Evolutionary conservation across 2,329 filamentous ascomycete genomes (phyloP), one percentile per base, ranked within the genome.

Genomic region (Drechslerella coelobrocha): DNA sequence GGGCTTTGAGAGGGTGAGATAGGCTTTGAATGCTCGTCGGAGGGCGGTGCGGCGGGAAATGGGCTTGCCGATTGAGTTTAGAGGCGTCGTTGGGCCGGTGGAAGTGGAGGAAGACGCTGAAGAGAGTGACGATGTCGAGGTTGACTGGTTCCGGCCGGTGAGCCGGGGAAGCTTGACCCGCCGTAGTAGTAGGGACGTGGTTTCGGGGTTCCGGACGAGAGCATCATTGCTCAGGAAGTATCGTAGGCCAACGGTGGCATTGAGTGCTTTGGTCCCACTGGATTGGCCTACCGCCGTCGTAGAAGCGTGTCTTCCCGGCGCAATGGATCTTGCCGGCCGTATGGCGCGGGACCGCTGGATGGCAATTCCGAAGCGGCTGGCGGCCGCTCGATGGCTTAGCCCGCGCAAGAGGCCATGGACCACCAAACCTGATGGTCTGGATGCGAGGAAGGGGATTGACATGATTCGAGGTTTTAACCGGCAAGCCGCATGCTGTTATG

Each of bases 1-100:
- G 2, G 94, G 94, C 78, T 99, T 99, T n/a, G 92, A 89, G 74
- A 99, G 87, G 24, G 94, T 90, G 73, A 99, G 88, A 76, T 91
- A 91, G 27, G 91, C 88, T 21, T 92, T 90, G 73, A 94, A 78
- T 61, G 86, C 84, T 63, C 92, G 90, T 72, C 83, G 83, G 45
- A 87, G 74, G 21, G 85, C 86, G 54, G 82, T 79, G 12, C 65
- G 57, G 23, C 54, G 68, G 39, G 60, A 65, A 1, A 72, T 37
- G 12, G 68, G 21, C 39, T 63, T 65, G 2, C 60, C 60, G 12
- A 65, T 34, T 5, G 68, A 27, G 41, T 72, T 48, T 17, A 51
- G 43, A 54, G 50, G 17, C 14, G 39, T 19, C 14, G 59, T 12
- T 9, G 54, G 53, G 5, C 48, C 8, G 21, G 55, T 34, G 14